Base-by-base conservation (phyloP, 2,329 filamentous ascomycete species). In the Ophiostoma triangulosporum region DNA sequence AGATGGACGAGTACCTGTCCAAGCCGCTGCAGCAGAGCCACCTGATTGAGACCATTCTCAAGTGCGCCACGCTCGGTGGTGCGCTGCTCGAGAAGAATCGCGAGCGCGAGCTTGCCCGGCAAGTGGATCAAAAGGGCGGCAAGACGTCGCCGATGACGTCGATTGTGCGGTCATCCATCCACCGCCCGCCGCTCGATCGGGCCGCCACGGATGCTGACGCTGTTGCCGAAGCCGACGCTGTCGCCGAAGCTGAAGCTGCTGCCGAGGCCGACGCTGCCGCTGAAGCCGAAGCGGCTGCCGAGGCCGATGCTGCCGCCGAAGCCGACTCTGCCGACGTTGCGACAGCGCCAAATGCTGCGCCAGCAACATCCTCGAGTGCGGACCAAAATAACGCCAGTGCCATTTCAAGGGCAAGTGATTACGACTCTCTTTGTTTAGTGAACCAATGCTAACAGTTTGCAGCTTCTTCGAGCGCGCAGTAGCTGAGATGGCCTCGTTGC, bases 1-100 rank as follows among this genome's bases (percentile, higher is more conserved):
- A 97, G 71, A 98, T 98, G 93, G 93, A 98, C 67, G 93, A 98
- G 68, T 98, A 98, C 65, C 74, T 98, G 40, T 95, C 91, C 17
- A 98, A 98, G 58, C 60, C 59, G 11, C 57, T 62, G 50, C 59
- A 61, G 56, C 60, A 62, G 54, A 62, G 57, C 60, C 60, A 61
- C 54, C 58, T 62, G 29, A 61, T 61, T 29, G 59, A 61, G 56
- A 61, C 60, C 6, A 97, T 98, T 56, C 78, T 97, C 59, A 95
- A 96, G 68, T 97, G 91, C 65, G 91, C 89, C 12, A 96, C 93
- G 4, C 81, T 97, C 32, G 89, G 91, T 55, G 85, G 88, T 46
- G 84, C 84, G 50, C 74, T 94, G 52, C 76, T 91, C 51, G 87
- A 93, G 66, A 86, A 88, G 68, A 84, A 84, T 62, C 71, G 80